Evolutionary conservation across 2,329 filamentous ascomycete genomes (phyloP).

Genomic region (Neopestalotiopsis sp.): DNA sequence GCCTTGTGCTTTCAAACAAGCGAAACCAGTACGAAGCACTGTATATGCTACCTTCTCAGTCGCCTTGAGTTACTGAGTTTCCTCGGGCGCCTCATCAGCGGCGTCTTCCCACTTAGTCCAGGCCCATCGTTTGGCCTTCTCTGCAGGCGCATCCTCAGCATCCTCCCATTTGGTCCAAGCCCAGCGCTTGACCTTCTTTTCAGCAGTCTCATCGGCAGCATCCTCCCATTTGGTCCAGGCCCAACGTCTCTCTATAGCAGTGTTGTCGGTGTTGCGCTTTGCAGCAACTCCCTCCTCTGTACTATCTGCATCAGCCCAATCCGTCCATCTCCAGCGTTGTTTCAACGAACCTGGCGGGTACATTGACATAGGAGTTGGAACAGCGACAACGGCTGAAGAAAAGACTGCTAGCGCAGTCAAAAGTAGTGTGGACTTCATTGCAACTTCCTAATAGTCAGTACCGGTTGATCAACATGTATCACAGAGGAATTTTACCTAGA

Average conservation of each 20-base stretch:
- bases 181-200: neutral
- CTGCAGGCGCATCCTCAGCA: no score
- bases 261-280: neutral
- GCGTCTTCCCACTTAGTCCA: no score
- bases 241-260: neutral
- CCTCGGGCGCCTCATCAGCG: no score
- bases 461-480: no score
- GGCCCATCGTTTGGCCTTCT: no score
- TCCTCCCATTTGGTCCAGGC: conserved; percentile 1
- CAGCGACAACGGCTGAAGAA: neutral
- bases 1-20: no score
- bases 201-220: neutral
- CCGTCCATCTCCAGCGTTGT: conserved; percentile 2
- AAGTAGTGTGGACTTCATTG: conserved; percentile 6
- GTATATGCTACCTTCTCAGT: no score
- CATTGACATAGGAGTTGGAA: neutral
- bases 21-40: no score
- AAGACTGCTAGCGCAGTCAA: neutral
- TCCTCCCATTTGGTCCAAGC: no score
- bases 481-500: no score
- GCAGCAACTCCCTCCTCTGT: neutral
- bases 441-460: neutral
- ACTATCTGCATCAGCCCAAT: conserved; percentile 6
- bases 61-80: no score
- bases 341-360: neutral